These are phyloP conservation scores for Sporobolomyces roseus DNA, from an alignment of 768 basidiomycete genomes.

Conservation along the genomic window DNA sequence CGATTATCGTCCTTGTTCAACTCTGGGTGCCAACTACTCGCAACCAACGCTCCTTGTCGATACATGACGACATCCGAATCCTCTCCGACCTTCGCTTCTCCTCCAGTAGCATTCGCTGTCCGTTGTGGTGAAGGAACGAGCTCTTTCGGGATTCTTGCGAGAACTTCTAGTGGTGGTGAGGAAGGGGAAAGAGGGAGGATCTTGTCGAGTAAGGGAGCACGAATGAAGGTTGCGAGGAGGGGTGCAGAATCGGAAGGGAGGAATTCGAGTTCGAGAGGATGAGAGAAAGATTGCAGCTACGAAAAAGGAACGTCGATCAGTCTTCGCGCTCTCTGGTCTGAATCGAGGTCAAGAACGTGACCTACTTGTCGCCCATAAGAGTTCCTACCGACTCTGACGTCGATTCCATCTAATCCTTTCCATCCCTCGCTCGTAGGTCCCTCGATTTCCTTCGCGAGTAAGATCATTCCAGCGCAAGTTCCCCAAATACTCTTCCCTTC, in stretches of 20 bases:
- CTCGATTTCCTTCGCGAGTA: constrained; percentile 62
- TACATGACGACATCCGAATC: constrained; percentile 71
- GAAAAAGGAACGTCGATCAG: not conserved
- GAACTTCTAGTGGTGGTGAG: constrained; percentile 56
- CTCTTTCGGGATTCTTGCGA: constrained; percentile 64
- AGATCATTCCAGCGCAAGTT: constrained; percentile 90
- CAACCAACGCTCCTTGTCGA: constrained; percentile 73
- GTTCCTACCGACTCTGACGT: constrained; percentile 75
- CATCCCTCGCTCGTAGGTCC: constrained; percentile 82
- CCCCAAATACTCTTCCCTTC: constrained; percentile 76
- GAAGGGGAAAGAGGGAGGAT: constrained; percentile 34
- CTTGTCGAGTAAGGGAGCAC: constrained; percentile 63
- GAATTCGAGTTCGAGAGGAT: constrained; percentile 62
- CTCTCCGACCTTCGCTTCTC: constrained; percentile 25
- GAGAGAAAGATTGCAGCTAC: constrained; percentile 87
- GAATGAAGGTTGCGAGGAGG: constrained; percentile 85
- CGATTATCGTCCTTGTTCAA: constrained; percentile 71
- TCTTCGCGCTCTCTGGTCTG: not conserved
- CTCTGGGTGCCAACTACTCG: constrained; percentile 93
- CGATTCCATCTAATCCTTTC: constrained; percentile 74
- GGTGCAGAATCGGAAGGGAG: constrained; percentile 60
- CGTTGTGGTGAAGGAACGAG: constrained; percentile 51
- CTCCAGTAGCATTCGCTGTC: constrained; percentile 1
- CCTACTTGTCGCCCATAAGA: constrained; percentile 89
- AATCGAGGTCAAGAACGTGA: constrained; percentile 13